Conservation (phyloP, 1,284 basidiomycete species). For the Sporisorium sorghi region DNA sequence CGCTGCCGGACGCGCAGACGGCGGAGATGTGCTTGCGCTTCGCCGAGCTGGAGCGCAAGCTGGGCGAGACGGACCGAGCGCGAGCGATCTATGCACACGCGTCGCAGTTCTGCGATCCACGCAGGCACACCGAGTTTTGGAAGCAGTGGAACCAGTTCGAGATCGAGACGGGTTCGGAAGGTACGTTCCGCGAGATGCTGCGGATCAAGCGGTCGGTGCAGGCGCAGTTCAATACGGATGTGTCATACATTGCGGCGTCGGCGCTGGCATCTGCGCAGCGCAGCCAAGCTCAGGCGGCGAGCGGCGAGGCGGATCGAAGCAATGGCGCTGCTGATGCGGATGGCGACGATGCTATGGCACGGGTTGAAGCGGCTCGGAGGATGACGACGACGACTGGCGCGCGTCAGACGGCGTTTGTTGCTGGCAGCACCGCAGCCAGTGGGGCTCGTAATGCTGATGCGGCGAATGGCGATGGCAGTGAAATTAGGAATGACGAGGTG, state of each 20-base stretch:
- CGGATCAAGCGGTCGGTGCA: constrained; percentile 98
- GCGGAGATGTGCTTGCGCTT: constrained; percentile 98
- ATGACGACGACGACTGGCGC: constrained; percentile 3
- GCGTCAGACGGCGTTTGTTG: constrained; percentile 43
- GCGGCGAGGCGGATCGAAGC: constrained; percentile 32
- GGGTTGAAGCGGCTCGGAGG: constrained; percentile 65
- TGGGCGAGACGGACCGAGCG: constrained; percentile 98
- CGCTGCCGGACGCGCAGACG: constrained; percentile 90
- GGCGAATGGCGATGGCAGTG: constrained; percentile 72
- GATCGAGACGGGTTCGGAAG: constrained; percentile 94
- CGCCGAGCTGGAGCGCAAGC: constrained; percentile 93
- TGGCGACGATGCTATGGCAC: constrained; percentile 74
- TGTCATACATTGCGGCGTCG: constrained; percentile 71
- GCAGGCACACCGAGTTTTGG: constrained; percentile 89
- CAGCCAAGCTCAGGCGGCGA: constrained; percentile 24
- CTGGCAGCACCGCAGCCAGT: constrained; percentile 72
- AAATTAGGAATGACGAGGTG: constrained; percentile 53
- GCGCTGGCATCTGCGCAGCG: constrained; percentile 40
- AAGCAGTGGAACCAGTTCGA: constrained; percentile 96
- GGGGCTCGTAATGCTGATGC: constrained; percentile 76
- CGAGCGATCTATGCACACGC: constrained; percentile 96
- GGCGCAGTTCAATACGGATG: constrained; percentile 97
- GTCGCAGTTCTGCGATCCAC: constrained; percentile 97
- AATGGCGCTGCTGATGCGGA: constrained; percentile 65
- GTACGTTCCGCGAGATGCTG: constrained; percentile 98